Conservation (phyloP, 805 yeast genomes). For the Metschnikowia continentalis region DNA sequence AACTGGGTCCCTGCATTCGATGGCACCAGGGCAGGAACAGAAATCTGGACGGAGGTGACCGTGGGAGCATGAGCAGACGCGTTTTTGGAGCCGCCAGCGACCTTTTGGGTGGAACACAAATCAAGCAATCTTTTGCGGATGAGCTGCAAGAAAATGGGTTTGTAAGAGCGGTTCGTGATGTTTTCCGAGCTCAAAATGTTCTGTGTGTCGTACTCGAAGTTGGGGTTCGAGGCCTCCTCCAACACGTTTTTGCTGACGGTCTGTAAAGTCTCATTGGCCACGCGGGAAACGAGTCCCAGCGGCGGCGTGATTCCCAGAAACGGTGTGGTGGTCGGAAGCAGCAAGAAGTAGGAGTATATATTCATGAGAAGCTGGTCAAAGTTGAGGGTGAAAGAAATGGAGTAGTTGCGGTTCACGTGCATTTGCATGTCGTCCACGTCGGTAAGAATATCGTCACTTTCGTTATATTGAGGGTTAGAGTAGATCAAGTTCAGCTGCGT, state of each 20-base stretch:
- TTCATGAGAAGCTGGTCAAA: slow-evolving; percentile 37
- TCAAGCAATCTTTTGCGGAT: slow-evolving; percentile 40
- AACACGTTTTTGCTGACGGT: slow-evolving; percentile 20
- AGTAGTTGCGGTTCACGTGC: slow-evolving; percentile 23
- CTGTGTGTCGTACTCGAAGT: slow-evolving; percentile 29
- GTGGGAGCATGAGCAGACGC: slow-evolving; percentile 6
- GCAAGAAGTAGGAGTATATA: slow-evolving; percentile 31
- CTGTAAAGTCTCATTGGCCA: slow-evolving; percentile 39
- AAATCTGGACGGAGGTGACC: slow-evolving; percentile 12
- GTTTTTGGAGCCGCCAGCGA: slow-evolving; percentile 8
- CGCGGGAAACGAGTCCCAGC: slow-evolving; percentile 40
- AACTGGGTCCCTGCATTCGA: not conserved
- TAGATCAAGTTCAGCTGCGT: slow-evolving; percentile 20
- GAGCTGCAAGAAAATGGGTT: slow-evolving; percentile 39
- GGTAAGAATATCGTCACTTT: slow-evolving; percentile 40
- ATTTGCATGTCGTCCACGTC: slow-evolving; percentile 32
- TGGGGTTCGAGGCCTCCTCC: slow-evolving; percentile 8
- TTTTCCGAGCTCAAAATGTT: slow-evolving; percentile 29
- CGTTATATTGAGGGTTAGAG: slow-evolving; percentile 32
- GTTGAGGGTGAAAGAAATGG: slow-evolving; percentile 30
- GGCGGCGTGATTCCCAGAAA: slow-evolving; percentile 42
- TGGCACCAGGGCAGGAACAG: slow-evolving; percentile 9
- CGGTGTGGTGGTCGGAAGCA: slow-evolving; percentile 44
- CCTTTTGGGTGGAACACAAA: slow-evolving; percentile 27
- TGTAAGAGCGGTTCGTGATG: slow-evolving; percentile 28